Conservation (phyloP, 805 yeast species). For the Zygosaccharomyces lentus region DNA sequence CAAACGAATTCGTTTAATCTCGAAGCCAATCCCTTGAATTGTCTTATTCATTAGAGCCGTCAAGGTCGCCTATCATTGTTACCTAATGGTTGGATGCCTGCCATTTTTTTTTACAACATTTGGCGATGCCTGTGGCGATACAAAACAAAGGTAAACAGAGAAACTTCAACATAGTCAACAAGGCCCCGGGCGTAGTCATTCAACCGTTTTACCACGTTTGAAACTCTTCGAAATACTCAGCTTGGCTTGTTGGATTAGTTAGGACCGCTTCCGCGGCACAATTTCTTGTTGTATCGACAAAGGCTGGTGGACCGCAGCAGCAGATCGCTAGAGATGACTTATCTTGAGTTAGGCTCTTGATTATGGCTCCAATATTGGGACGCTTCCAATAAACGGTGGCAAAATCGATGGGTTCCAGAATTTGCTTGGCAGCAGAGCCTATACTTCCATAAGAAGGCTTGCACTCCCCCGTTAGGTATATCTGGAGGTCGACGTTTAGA, state of each 20-base stretch:
- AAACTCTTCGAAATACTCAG: slow-evolving; percentile 71
- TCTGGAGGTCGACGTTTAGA: slow-evolving; percentile 15
- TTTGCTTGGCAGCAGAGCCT: not conserved
- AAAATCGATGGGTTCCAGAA: slow-evolving; percentile 15
- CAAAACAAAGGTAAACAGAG: not conserved
- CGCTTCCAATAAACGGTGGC: slow-evolving; percentile 42
- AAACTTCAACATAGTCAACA: not conserved
- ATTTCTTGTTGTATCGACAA: slow-evolving; percentile 56
- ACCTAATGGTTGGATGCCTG: not conserved
- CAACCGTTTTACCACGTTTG: slow-evolving; percentile 53
- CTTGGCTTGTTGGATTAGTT: slow-evolving; percentile 33
- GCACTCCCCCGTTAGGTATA: slow-evolving; percentile 16
- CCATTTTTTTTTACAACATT: not conserved
- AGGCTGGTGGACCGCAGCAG: slow-evolving; percentile 57
- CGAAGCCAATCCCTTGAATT: not conserved
- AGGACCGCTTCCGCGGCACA: slow-evolving; percentile 40
- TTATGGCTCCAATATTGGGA: slow-evolving; percentile 42
- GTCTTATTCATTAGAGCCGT: not conserved
- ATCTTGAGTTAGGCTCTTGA: slow-evolving; percentile 37
- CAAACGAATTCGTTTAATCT: not conserved
- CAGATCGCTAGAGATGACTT: slow-evolving; percentile 47
- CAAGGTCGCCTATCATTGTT: not conserved
- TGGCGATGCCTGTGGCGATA: not conserved
- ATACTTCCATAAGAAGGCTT: slow-evolving; percentile 3
- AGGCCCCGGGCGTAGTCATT: not conserved